Conservation (phyloP, 2,329 filamentous ascomycete species). For the Aspergillus fructus region DNA sequence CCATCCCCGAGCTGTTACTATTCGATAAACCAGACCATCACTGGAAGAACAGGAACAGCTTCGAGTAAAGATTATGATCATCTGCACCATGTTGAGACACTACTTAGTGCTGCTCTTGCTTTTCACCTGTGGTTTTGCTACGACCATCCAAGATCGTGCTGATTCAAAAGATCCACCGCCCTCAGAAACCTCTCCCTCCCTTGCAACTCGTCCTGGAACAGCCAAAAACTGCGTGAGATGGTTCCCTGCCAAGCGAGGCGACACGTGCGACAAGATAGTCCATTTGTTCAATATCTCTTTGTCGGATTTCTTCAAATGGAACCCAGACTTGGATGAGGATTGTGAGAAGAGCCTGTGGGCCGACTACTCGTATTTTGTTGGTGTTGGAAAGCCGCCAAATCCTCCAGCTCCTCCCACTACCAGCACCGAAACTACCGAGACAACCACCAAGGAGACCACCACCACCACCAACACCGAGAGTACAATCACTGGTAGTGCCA, state of each 20-base stretch:
- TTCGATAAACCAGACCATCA: no score
- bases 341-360: slow-evolving; percentile 12
- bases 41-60: no score
- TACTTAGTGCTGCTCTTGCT: neutral
- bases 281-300: slow-evolving; percentile 1
- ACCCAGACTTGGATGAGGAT: slow-evolving; percentile 7
- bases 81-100: neutral
- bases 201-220: slow-evolving; percentile 9
- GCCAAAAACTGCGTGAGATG: slow-evolving; percentile 9
- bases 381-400: neutral
- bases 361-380: slow-evolving; percentile 15
- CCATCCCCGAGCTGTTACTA: no score
- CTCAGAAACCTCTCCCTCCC: slow-evolving; percentile 2
- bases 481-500: neutral
- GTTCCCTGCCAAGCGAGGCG: slow-evolving; percentile 12
- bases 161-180: neutral
- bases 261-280: slow-evolving; percentile 6
- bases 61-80: neutral
- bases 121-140: neutral
- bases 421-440: neutral
- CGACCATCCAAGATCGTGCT: neutral
- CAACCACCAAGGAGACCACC: neutral
- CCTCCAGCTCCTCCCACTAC: neutral
- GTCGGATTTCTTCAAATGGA: slow-evolving; percentile 12
- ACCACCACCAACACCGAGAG: no score